Conservation (phyloP, 2,329 filamentous ascomycete genomes). For the Fusarium sp. region DNA sequence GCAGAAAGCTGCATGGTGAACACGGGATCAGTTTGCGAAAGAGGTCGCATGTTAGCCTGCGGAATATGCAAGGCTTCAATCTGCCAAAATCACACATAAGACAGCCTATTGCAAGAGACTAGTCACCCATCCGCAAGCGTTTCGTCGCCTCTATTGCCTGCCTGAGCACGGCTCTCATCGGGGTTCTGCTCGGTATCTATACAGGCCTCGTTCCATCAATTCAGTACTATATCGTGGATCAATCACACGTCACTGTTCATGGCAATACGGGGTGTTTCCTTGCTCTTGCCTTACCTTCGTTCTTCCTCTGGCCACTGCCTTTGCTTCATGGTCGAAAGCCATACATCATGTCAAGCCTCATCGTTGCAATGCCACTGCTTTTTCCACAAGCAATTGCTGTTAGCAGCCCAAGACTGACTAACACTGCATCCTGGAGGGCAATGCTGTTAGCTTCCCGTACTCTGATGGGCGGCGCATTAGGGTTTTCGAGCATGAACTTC, state of each 20-base stretch:
- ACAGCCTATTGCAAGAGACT: slow-evolving; percentile 77
- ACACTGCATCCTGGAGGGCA: slow-evolving; percentile 65
- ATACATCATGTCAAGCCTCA: slow-evolving; percentile 76
- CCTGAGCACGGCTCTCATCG: slow-evolving; percentile 76
- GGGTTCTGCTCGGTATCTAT: slow-evolving; percentile 78
- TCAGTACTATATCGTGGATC: slow-evolving; percentile 79
- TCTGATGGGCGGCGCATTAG: slow-evolving; percentile 74
- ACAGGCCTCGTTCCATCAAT: slow-evolving; percentile 82
- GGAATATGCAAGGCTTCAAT: slow-evolving; percentile 62
- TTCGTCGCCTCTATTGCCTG: slow-evolving; percentile 76
- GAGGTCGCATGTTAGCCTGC: slow-evolving; percentile 65
- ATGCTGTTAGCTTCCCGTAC: slow-evolving; percentile 72
- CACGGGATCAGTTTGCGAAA: slow-evolving; percentile 59
- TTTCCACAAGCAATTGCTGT: slow-evolving; percentile 80
- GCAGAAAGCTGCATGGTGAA: slow-evolving; percentile 43
- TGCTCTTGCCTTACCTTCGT: slow-evolving; percentile 75
- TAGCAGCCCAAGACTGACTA: slow-evolving; percentile 65
- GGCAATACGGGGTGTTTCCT: slow-evolving; percentile 80
- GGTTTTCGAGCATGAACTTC: slow-evolving; percentile 82
- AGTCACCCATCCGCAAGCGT: slow-evolving; percentile 73
- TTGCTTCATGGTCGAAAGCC: slow-evolving; percentile 81
- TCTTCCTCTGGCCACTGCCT: slow-evolving; percentile 79
- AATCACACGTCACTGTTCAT: slow-evolving; percentile 73
- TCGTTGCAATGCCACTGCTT: slow-evolving; percentile 76
- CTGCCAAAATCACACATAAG: slow-evolving; percentile 65